A percentile compares a stretch with the other conserved stretches of the same genome.
phyloP scores from a whole-genome alignment of 345 rosid species.

The Eucalyptus albens region DNA sequence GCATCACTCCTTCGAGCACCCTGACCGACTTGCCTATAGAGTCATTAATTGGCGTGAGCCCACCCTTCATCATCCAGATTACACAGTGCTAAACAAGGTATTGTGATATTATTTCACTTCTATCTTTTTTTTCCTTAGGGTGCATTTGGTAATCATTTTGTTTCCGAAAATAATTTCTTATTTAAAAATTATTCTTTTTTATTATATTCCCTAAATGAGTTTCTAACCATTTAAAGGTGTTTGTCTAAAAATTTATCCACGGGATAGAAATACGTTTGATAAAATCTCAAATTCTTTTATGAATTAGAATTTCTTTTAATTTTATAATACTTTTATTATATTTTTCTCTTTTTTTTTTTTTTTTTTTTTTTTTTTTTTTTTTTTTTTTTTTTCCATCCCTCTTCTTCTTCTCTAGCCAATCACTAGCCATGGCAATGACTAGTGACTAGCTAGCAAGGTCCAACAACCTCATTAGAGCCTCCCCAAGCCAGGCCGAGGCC shows the following conservation, averaged over 20 bases:
- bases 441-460: rapidly evolving
- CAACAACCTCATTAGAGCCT: rapidly evolving
- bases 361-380: rapidly evolving
- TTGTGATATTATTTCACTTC: background rate
- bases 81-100: constrained; percentile 26
- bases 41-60: background rate
- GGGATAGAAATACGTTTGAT: no score
- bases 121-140: background rate
- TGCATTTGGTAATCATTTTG: rapidly evolving
- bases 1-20: constrained; percentile 13
- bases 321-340: no score
- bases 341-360: no score
- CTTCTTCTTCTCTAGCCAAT: no score
- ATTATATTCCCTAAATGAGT: rapidly evolving
- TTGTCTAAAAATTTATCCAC: rapidly evolving
- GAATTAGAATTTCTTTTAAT: no score
- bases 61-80: constrained; percentile 12
- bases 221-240: no score
- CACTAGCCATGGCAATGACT: no score
- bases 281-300: no score
- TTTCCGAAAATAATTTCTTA: rapidly evolving
- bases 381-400: no score
- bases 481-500: no score
- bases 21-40: constrained; percentile 11
- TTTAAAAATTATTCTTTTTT: no score